Evolutionary conservation across 192 early-diverging fungal species (phyloP), one percentile per base, ranked within the genome.

Genomic region (Chytriomyces confervae): DNA sequence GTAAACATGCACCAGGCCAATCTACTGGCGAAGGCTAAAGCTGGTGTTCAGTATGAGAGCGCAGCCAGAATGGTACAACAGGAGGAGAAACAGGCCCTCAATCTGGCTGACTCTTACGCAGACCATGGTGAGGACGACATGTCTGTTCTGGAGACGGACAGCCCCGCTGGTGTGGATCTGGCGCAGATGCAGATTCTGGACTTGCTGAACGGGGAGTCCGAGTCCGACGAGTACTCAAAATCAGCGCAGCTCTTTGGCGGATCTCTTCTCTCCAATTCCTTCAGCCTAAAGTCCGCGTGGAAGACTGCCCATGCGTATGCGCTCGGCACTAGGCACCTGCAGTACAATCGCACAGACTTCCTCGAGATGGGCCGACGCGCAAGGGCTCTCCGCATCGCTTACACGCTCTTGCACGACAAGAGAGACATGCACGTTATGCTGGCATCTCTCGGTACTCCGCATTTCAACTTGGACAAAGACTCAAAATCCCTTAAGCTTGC

Each of bases 301-400:
- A 10, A 11, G 8, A 24, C 36, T 49, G 9, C 24, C 2, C 69
- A 72, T 51, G 69, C 69, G 11, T 72, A 13, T 13, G 69, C 69
- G 9, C 47, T 72, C 20, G 51, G 16, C 20, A 10, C 20, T 20
- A 9, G 69, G 20, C 57, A 48, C 20, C 9, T 10, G 7, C 16
- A 50, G 51, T 77, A 77, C 75, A 77, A 77, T 29, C 62, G 75
- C 63, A 77, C 75, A 53, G 65, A 77, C 75, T 77, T 77, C 48
- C 7, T 69, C 6, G n/a, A 69, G 11, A 66, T 77, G 75, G 75
- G 75, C 3, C 24, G 48, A 60, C 36, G 75, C 27, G 75, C 75
- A 18, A 6, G 75, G 20, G 61, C 66, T 3, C 36, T 24, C 20
- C 46, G 16, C 67, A 77, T 77, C 36, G 60, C 66, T 6, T 70